Evolutionary conservation across 768 basidiomycete genomes (phyloP).

Genomic region (Hemileccinum rubropunctum): DNA sequence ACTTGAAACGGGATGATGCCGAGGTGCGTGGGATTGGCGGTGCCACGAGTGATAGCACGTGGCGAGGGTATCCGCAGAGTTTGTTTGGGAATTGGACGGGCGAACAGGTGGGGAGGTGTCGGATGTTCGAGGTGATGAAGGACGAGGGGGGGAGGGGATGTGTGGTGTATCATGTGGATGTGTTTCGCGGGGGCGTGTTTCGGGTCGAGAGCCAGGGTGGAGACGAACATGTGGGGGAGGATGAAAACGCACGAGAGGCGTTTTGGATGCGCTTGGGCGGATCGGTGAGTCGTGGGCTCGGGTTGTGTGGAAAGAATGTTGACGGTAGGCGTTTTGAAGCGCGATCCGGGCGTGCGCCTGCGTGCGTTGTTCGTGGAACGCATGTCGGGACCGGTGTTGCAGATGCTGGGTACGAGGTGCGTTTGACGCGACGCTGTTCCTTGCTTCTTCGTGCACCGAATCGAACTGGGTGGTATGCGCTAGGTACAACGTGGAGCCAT

Average conservation of each 20-base stretch:
- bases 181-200: too few species aligned
- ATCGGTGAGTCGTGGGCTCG: constrained; percentile 28
- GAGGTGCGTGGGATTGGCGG: too few species aligned
- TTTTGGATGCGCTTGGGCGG: constrained; percentile 32
- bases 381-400: constrained; percentile 28
- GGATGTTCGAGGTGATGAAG: constrained; percentile 14
- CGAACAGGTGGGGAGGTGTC: constrained; percentile 31
- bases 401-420: constrained; percentile 36
- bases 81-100: constrained; percentile 51
- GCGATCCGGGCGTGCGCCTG: constrained; percentile 15
- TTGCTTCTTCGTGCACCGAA: neutral
- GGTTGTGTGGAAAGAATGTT: neutral
- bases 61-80: constrained; percentile 42
- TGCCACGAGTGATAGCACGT: constrained; percentile 1
- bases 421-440: neutral
- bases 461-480: neutral
- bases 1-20: constrained; percentile 1
- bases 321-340: neutral
- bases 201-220: neutral
- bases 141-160: neutral
- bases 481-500: constrained; percentile 37
- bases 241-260: too few species aligned
- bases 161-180: too few species aligned
- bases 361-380: constrained; percentile 31
- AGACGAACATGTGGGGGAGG: too few species aligned